Evolutionary conservation across 1,139 yeast genomes (phyloP).

Genomic region (Hyphopichia buzzinii): DNA sequence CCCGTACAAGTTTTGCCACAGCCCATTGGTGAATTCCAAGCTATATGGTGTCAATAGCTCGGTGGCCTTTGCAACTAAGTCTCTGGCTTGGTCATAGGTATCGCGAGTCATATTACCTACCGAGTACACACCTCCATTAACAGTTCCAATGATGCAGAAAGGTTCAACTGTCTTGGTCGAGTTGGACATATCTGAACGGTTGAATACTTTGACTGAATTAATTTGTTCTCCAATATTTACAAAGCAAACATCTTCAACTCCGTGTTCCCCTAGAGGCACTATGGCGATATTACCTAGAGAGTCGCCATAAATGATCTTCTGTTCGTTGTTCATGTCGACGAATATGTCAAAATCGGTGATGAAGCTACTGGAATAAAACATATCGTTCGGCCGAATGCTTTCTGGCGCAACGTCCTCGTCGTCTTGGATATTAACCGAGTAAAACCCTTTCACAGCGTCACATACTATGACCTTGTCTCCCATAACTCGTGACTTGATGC

Average conservation of each 20-base stretch:
- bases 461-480: not conserved
- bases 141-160: constrained; percentile 32
- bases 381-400: not conserved
- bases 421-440: not conserved
- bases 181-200: not conserved
- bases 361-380: not conserved
- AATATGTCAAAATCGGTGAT: constrained; percentile 1
- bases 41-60: not conserved
- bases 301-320: constrained; percentile 1
- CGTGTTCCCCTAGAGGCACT: not conserved
- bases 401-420: not conserved
- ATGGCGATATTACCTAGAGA: not conserved
- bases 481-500: not conserved
- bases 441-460: constrained; percentile 1
- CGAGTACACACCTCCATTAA: constrained; percentile 33
- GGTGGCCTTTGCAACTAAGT: not conserved
- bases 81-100: not conserved
- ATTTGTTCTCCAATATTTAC: constrained; percentile 1
- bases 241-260: not conserved
- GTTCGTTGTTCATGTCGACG: not conserved
- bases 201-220: not conserved
- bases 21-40: not conserved
- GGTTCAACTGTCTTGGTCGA: not conserved
- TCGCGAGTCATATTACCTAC: constrained; percentile 5
- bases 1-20: not conserved